A percentile compares a stretch with the other conserved stretches of the same genome.
Conservation (phyloP, 2,329 filamentous ascomycete genomes). For the Dothiorella sarmentorum region DNA sequence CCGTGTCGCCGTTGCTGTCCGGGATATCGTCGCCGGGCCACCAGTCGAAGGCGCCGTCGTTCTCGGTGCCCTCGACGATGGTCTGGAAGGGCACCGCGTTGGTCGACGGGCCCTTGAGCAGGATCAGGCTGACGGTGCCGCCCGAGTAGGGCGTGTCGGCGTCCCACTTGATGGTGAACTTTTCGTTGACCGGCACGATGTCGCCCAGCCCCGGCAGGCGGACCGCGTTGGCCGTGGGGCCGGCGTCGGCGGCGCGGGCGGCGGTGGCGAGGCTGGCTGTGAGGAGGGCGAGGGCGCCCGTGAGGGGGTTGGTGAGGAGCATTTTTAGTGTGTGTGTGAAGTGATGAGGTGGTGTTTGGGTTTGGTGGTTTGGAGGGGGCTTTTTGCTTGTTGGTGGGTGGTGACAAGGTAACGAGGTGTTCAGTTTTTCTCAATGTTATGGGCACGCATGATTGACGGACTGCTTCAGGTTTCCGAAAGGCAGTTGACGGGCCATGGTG, state of each 20-base stretch:
- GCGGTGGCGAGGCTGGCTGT: slow-evolving; percentile 52
- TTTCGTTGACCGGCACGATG: slow-evolving; percentile 53
- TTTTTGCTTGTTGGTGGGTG: no score
- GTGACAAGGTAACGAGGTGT: no score
- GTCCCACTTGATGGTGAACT: slow-evolving; percentile 59
- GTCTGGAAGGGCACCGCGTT: slow-evolving; percentile 52
- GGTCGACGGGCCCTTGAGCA: slow-evolving; percentile 56
- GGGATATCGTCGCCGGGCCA: slow-evolving; percentile 52
- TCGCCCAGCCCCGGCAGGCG: slow-evolving; percentile 40
- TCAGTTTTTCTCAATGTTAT: no score
- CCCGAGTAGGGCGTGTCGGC: slow-evolving; percentile 37
- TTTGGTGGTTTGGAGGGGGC: no score
- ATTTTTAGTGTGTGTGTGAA: no score
- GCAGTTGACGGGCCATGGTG: no score
- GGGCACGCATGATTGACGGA: no score
- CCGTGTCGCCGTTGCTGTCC: slow-evolving; percentile 40
- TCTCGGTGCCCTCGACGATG: slow-evolving; percentile 49
- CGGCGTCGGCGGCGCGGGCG: slow-evolving; percentile 30
- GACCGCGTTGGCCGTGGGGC: slow-evolving; percentile 54
- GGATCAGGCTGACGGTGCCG: slow-evolving; percentile 54
- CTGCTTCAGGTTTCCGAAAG: no score
- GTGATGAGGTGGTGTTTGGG: no score
- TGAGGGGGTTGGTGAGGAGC: no score
- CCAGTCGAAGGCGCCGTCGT: slow-evolving; percentile 53
- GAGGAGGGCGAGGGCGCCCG: slow-evolving; percentile 50